Percentiles rank a stretch among this genome's conserved stretches.
phyloP scores from a whole-genome alignment of 129 eudicot species.

The Pittosporum tobira region DNA sequence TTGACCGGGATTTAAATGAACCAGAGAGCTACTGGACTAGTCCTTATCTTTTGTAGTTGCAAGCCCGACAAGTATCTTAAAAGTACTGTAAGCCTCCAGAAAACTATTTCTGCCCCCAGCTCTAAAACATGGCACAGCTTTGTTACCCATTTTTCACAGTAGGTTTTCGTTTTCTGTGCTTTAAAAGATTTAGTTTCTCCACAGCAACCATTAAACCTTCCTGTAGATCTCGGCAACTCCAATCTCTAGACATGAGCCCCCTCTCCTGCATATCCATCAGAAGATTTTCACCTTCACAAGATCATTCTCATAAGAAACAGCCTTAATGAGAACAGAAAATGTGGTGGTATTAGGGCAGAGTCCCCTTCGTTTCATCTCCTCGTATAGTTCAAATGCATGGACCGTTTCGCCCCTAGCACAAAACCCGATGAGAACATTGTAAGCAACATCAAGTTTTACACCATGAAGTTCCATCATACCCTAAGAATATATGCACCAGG shows the following conservation, averaged over 20 bases:
- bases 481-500: slow-evolving; percentile 62
- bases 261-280: slow-evolving; percentile 49
- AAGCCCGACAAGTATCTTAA: not conserved
- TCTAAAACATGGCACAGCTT: not conserved
- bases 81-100: not conserved
- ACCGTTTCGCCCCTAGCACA: slow-evolving; percentile 39
- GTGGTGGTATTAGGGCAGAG: slow-evolving; percentile 57
- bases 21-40: too few relatives aligned
- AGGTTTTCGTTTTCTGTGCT: slow-evolving; percentile 29
- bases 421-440: slow-evolving; percentile 69
- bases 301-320: slow-evolving; percentile 29
- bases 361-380: slow-evolving; percentile 65
- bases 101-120: not conserved
- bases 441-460: slow-evolving; percentile 53
- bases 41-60: not conserved
- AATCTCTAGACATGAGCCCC: slow-evolving; percentile 48
- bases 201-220: slow-evolving; percentile 29
- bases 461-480: slow-evolving; percentile 49
- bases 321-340: slow-evolving; percentile 36
- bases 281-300: slow-evolving; percentile 37
- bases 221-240: slow-evolving; percentile 22
- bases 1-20: not conserved
- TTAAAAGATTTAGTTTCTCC: slow-evolving; percentile 31
- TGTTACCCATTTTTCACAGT: slow-evolving; percentile 13
- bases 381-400: slow-evolving; percentile 51